phyloP scores from a whole-genome alignment of 2,329 filamentous ascomycete species.

The Penicillium sp. region DNA sequence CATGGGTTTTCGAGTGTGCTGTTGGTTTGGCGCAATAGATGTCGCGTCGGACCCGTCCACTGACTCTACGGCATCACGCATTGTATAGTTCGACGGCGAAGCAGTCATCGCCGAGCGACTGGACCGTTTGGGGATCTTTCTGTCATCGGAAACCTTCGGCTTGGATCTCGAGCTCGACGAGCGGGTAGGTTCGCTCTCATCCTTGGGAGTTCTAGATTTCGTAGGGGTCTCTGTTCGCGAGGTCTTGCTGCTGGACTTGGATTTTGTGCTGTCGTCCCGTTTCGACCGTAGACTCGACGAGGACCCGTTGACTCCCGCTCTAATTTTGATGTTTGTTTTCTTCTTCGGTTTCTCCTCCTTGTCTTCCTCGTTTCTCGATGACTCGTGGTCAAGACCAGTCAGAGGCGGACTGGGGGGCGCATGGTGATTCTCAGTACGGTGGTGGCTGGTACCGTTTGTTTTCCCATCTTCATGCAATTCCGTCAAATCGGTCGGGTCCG shows the following conservation, averaged over 20 bases:
- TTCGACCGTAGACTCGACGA: conserved; percentile 42
- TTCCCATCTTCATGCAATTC: conserved; percentile 43
- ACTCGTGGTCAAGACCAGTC: conserved; percentile 43
- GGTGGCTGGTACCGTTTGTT: conserved; percentile 14
- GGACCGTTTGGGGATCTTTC: conserved; percentile 33
- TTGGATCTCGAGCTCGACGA: conserved; percentile 37
- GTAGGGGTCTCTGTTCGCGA: conserved; percentile 38
- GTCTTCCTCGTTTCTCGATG: conserved; percentile 34
- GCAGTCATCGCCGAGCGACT: conserved; percentile 34
- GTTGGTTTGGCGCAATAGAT: conserved; percentile 45
- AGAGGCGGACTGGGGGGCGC: conserved; percentile 49
- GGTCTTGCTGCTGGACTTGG: conserved; percentile 38
- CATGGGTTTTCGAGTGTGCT: conserved; percentile 31
- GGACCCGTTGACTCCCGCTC: conserved; percentile 40
- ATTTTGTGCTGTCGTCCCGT: conserved; percentile 33
- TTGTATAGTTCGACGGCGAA: conserved; percentile 36
- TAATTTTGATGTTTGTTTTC: conserved; percentile 37
- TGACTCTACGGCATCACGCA: conserved; percentile 36
- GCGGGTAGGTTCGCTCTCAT: conserved; percentile 35
- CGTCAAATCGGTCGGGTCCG: conserved; percentile 68
- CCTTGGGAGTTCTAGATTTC: conserved; percentile 36
- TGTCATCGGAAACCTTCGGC: conserved; percentile 32
- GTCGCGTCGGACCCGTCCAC: conserved; percentile 46
- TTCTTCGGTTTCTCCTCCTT: conserved; percentile 37
- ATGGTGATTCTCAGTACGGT: conserved; percentile 31